Evolutionary conservation across 2,329 filamentous ascomycete genomes (phyloP), one percentile per base, ranked within the genome.

Genomic region (Fusarium succisae): DNA sequence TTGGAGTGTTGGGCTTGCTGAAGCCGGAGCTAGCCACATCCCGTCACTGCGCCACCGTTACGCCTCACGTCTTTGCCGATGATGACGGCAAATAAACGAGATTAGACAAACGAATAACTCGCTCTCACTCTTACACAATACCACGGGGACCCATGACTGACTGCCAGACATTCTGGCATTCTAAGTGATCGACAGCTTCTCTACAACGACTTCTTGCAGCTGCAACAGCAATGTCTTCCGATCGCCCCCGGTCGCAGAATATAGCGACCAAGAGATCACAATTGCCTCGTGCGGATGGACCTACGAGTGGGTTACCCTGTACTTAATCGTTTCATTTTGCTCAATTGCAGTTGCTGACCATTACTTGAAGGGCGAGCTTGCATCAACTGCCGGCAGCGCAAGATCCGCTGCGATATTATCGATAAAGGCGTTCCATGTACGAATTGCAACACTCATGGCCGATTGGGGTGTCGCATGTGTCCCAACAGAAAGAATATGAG

Each of bases 381-480:
- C 4, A 10, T 61, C 18, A 61, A 68, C 14, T 68, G 65, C 20
- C 65, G 53, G 0, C 63, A 43, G 12, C 39, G 65, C 4, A 68
- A 68, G 6, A 45, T 61, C 5, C 53, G 65, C 7, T 68, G 65
- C 12, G 65, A 68, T 7, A 68, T 68, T 3, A 8, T 35, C 20
- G 39, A 47, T 13, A 67, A 38, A 45, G 65, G 65, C 1, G 24
- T 60, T 4, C 65, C 65, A 1, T 68, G 65, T 8, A 68, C 65
- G 8, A 68, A 68, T 1, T 68, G 65, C 12, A 61, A 22, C 22
- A 30, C 24, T 20, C 45, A 47, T 6, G 18, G 6, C 8, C 63
- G 35, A 20, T 12, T 39, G 14, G 65, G 39, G 43, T 68, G 65
- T 26, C 65, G 39, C 6, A 11, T 51, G 6, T 47, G 63, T 26